A percentile compares a stretch with the other conserved stretches of the same genome.
phyloP scores from a whole-genome alignment of 441 rosid species.

The Eruca vesicaria region DNA sequence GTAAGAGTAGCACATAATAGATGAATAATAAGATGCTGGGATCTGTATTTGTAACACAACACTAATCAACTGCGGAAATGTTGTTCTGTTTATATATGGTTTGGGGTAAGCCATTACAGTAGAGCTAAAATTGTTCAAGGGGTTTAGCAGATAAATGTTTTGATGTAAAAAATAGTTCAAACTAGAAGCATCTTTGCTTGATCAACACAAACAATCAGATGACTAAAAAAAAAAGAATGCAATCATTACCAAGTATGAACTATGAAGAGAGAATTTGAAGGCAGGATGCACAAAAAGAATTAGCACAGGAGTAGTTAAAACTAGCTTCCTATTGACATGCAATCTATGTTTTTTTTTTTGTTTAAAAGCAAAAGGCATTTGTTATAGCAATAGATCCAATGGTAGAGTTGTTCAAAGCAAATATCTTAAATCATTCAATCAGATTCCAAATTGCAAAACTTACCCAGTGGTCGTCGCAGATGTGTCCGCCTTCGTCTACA shows the following conservation, averaged over 20 bases:
- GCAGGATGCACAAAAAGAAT: too few species aligned
- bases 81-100: too few species aligned
- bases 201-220: neutral
- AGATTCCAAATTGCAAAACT: neutral
- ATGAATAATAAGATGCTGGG: neutral
- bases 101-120: neutral
- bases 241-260: neutral
- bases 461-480: slow-evolving; percentile 30
- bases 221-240: neutral
- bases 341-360: neutral
- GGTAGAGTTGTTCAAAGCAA: too few species aligned
- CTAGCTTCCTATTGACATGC: neutral
- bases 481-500: slow-evolving; percentile 35
- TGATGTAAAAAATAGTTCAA: neutral
- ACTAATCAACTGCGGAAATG: neutral
- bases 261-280: too few species aligned
- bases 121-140: neutral
- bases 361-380: neutral
- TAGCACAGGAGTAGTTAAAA: too few species aligned
- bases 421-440: too few species aligned
- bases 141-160: neutral
- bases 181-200: neutral
- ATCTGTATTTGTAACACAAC: neutral
- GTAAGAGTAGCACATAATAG: neutral
- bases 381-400: neutral